Evolutionary conservation across 139 green algal genomes (phyloP), one percentile per base, ranked within the genome.

Genomic region (Auxenochlorella pyrenoidosa): DNA sequence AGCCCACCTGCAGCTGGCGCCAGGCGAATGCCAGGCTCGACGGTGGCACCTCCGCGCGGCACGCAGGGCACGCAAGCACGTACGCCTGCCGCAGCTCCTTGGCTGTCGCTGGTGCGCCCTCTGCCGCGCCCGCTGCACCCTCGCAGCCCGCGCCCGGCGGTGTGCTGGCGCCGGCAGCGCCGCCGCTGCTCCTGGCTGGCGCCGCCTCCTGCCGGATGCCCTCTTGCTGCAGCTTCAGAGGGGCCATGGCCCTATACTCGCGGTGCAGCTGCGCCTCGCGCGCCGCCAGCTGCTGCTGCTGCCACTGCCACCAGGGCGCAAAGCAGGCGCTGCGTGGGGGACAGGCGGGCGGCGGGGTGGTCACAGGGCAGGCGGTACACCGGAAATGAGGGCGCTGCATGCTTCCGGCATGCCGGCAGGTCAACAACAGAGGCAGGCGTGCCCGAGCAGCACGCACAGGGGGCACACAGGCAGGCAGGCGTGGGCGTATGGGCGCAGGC

Each of bases 301-400:
- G 80, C 87, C 87, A 90, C n/a, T 84, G 68, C 65, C 68, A 90
- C 87, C 87, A 90, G 10, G 80, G 34, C 34, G 68, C 79, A 51
- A 90, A 90, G 87, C 87, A 90, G 36, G 43, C 44, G 13, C 83
- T 87, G 83, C 26, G 10, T 19, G 54, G 28, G 34, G n/a, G 40
- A 5, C 24, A 75, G n/a, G 78, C 43, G 68, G n/a, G 32, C 3
- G 13, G 18, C 6, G 38, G 30, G 76, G 43, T 38, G 22, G 28
- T 43, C 1, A 32, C 2, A 24, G 26, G 30, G 18, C 77, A 21
- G 44, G 16, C 5, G n/a, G 77, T 5, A 32, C 51, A 70, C 1
- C 13, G 30, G 30, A 34, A 38, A 54, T 19, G 18, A 44, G 28
- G 1, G 22, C 40, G 34, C 30, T n/a, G 16, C 63, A 71, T 71